These are phyloP conservation scores for Sporothrix inflata DNA, from an alignment of 2,329 filamentous ascomycete genomes.

Conservation along the genomic window DNA sequence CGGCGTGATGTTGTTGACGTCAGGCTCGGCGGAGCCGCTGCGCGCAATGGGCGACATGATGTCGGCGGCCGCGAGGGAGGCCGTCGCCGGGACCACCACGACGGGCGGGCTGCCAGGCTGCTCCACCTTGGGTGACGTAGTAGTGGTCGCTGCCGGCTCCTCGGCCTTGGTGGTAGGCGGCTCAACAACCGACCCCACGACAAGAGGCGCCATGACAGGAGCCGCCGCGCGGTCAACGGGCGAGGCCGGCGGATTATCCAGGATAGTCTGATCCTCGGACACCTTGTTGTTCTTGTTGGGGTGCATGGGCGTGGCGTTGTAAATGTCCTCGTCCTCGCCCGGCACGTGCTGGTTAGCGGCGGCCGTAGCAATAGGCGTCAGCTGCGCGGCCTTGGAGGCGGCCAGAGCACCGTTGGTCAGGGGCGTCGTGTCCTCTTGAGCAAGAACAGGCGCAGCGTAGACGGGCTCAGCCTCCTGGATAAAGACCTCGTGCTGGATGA, in stretches of 20 bases:
- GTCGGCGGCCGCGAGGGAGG: neutral
- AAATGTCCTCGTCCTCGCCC: constrained; percentile 41
- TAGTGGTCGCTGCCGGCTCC: neutral
- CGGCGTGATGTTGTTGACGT: constrained; percentile 24
- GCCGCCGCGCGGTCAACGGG: neutral
- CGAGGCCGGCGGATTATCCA: constrained; percentile 3
- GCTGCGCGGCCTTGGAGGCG: neutral
- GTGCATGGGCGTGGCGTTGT: constrained; percentile 41
- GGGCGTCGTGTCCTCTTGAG: neutral
- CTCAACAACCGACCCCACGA: neutral
- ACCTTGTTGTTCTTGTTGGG: constrained; percentile 24
- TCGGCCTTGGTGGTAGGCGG: too few species aligned
- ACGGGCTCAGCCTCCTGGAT: constrained; percentile 25
- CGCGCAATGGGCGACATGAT: constrained; percentile 18
- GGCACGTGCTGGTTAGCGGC: constrained; percentile 21
- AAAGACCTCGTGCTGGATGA: neutral
- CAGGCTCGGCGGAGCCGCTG: neutral
- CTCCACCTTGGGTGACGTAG: neutral
- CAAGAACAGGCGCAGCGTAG: neutral
- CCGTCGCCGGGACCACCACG: neutral
- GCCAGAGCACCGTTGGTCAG: neutral
- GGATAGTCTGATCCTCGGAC: neutral
- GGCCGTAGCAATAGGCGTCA: constrained; percentile 17
- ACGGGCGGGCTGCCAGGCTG: constrained; percentile 21
- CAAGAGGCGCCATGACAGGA: neutral